These are phyloP conservation scores for Panicum miliaceum DNA, from an alignment of 176 grass and related monocot species.

Conservation along the genomic window DNA sequence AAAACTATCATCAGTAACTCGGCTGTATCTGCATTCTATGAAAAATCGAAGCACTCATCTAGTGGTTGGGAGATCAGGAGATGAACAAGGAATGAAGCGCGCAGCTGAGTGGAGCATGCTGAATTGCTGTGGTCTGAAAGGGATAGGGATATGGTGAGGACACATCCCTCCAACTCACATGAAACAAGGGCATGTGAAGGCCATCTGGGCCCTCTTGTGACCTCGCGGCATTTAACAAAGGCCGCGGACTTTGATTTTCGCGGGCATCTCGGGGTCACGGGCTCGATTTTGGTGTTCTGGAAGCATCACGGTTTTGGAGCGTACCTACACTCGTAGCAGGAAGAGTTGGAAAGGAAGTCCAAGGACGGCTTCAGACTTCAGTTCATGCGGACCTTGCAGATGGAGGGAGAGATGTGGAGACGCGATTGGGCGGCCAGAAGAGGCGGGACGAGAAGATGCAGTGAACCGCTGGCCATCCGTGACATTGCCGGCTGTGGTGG, in stretches of 20 bases:
- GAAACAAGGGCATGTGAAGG: slow-evolving; percentile 80
- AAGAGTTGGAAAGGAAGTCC: slow-evolving; percentile 4
- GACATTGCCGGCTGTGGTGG: background rate
- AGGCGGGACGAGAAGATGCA: background rate
- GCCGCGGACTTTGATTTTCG: background rate
- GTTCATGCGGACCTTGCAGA: background rate
- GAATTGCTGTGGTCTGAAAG: slow-evolving; percentile 1
- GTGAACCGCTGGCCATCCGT: background rate
- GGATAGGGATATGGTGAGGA: background rate
- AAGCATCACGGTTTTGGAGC: slow-evolving; percentile 52
- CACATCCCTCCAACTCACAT: slow-evolving; percentile 31
- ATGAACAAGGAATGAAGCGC: background rate
- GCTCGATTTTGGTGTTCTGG: slow-evolving; percentile 30
- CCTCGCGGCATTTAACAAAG: slow-evolving; percentile 13
- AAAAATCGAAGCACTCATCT: background rate
- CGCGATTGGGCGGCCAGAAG: background rate
- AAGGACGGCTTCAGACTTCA: background rate
- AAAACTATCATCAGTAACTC: background rate
- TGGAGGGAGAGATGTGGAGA: background rate
- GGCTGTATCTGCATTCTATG: background rate
- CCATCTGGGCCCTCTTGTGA: slow-evolving; percentile 33
- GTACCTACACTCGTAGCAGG: background rate
- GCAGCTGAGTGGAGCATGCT: background rate
- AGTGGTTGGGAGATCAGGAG: slow-evolving; percentile 35
- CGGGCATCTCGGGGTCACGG: slow-evolving; percentile 38